Percentiles rank a stretch among this genome's conserved stretches.
Evolutionary conservation across 345 rosid genomes (phyloP).

Genomic region (Lumnitzera racemosa): DNA sequence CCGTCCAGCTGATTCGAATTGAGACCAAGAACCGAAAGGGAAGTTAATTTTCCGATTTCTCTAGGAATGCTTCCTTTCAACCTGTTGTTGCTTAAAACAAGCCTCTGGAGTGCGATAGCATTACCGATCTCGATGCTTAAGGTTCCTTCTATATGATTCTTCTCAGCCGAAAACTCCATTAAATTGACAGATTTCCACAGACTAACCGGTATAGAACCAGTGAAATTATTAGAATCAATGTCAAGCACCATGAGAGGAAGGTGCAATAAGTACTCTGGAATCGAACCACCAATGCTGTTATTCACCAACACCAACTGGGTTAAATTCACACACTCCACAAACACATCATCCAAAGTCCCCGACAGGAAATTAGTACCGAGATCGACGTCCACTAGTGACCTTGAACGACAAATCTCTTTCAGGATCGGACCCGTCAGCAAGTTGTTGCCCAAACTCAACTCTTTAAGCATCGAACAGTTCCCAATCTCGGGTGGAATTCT

Average conservation of each 20-base stretch:
- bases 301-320: conserved; percentile 46
- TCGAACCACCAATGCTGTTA: conserved; percentile 49
- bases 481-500: conserved; percentile 51
- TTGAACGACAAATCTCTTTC: conserved; percentile 55
- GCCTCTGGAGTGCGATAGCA: conserved; percentile 45
- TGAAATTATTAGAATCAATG: conserved; percentile 70
- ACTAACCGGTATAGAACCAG: conserved; percentile 48
- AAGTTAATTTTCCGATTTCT: conserved; percentile 60
- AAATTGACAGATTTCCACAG: conserved; percentile 52
- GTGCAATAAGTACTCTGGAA: conserved; percentile 51
- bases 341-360: conserved; percentile 51
- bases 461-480: conserved; percentile 46
- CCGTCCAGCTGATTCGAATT: conserved; percentile 71
- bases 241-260: conserved; percentile 74
- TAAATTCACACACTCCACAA: conserved; percentile 48
- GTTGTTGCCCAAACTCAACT: conserved; percentile 51
- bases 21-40: conserved; percentile 59
- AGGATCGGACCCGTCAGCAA: conserved; percentile 58
- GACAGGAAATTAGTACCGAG: conserved; percentile 50
- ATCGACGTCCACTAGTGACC: conserved; percentile 46
- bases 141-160: conserved; percentile 49
- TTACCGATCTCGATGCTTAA: conserved; percentile 55
- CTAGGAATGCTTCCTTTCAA: conserved; percentile 51
- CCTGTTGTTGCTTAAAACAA: conserved; percentile 57
- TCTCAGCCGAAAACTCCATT: conserved; percentile 75